Evolutionary conservation across 2,329 filamentous ascomycete genomes (phyloP), one percentile per base, ranked within the genome.

Genomic region (Microsporum canis): DNA sequence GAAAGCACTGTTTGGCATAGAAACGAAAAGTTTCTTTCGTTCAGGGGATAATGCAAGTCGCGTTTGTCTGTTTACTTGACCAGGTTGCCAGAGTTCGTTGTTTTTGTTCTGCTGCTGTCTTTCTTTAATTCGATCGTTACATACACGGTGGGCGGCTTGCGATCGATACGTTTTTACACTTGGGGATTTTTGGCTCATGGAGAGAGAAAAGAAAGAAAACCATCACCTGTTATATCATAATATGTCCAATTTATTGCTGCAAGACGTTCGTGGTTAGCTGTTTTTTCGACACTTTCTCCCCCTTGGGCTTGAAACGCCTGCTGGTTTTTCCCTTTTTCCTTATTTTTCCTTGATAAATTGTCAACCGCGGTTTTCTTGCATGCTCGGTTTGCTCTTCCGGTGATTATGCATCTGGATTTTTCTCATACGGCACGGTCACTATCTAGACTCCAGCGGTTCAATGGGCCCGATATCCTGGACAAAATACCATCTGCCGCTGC

Each of bases 1-100:
- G 49, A 38, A 55, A 55, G 49, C 49, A 55, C 49, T 55, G 49
- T 55, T 55, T 55, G 49, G 49, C 49, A 55, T 55, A 55, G 49
- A 38, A 55, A 55, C 49, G 49, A 14, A 55, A 55, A 36, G n/a
- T 12, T 55, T 17, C 49, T 55, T 55, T 36, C 49, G 49, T 55
- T 55, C 36, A 36, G 49, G 49, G 49, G 49, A 55, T 34, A 36
- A 55, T 55, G 49, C 49, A n/a, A 36, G 12, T 55, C 29, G 14
- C 34, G n/a, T 17, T 53, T 55, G 23, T 55, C 3, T 27, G 14
- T 47, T 8, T 47, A 8, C 38, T 3, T 39, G 5, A 39, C 14
- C 34, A 36, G 10, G 5, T 36, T 47, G 43, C 43, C n/a, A 14
- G 43, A 47, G 43, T 23, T 47, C 29, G 29, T 51, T 5, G 14